phyloP scores from a whole-genome alignment of 352 stramenopile species.

The Ophiocytium majus region DNA sequence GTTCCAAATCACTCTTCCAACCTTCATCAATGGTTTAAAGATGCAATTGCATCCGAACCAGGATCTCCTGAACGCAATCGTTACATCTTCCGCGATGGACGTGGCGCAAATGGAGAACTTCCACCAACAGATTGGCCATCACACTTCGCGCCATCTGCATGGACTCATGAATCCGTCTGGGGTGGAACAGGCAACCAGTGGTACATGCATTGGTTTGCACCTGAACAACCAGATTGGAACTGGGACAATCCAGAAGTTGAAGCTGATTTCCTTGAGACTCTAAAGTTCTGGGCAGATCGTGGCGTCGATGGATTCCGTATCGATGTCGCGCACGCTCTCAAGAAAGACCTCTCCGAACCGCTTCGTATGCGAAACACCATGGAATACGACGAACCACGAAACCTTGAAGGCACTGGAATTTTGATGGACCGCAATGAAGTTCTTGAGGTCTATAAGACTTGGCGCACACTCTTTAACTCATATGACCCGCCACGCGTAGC shows the following conservation, averaged over 20 bases:
- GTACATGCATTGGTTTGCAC: not conserved
- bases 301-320: constrained; percentile 10
- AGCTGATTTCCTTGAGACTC: not conserved
- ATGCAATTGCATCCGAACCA: too few relatives aligned
- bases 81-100: not conserved
- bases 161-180: too few relatives aligned
- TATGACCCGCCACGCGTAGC: not conserved
- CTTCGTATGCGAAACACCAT: not conserved
- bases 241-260: not conserved
- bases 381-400: not conserved
- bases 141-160: too few relatives aligned
- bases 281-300: not conserved
- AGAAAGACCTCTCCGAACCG: not conserved
- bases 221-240: not conserved
- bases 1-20: not conserved
- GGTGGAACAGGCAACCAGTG: not conserved
- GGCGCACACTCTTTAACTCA: not conserved
- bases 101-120: too few relatives aligned
- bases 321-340: not conserved
- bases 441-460: not conserved
- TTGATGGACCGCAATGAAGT: not conserved
- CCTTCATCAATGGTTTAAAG: not conserved
- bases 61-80: too few relatives aligned
- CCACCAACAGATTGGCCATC: too few relatives aligned
- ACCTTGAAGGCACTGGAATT: not conserved